Evolutionary conservation across 2,329 filamentous ascomycete species (phyloP).

Genomic region (Pestalotiopsis sp.): DNA sequence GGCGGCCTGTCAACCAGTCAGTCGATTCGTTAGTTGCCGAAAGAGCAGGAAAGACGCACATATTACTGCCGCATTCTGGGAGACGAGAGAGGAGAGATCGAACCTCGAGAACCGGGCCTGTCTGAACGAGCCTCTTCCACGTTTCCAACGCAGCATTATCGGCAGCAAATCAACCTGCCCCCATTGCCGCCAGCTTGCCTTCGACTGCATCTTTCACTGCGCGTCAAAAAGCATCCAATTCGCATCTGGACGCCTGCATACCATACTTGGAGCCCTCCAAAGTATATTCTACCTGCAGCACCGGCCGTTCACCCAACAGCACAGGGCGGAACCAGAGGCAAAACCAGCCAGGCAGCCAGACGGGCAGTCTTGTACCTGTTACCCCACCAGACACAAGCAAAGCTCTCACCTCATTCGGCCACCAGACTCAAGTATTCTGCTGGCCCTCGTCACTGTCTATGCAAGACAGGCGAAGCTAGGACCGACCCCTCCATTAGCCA

Average conservation of each 20-base stretch:
- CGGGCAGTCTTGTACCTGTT: not conserved
- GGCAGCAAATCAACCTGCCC: not conserved
- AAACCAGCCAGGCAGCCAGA: not conserved
- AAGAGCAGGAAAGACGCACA: not conserved
- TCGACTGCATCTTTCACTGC: not conserved
- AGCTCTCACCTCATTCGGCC: not conserved
- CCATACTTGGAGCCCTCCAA: not conserved
- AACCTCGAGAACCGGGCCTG: not conserved
- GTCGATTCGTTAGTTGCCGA: not conserved
- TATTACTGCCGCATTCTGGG: not conserved
- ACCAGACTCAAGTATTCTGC: not conserved
- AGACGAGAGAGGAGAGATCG: not conserved
- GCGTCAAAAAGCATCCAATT: not conserved
- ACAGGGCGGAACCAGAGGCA: not conserved
- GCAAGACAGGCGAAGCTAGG: constrained; percentile 8
- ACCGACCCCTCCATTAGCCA: constrained; percentile 9
- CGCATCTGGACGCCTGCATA: constrained; percentile 6
- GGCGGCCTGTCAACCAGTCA: not conserved
- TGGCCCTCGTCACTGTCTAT: constrained; percentile 1
- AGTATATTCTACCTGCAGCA: not conserved
- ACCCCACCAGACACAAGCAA: constrained; percentile 1
- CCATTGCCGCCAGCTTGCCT: not conserved
- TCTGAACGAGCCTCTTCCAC: not conserved
- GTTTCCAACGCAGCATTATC: not conserved
- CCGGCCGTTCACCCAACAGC: not conserved